Evolutionary conservation across 169 alveolate species (phyloP), one percentile per base, ranked within the genome.

Genomic region (Plasmodium inui): DNA sequence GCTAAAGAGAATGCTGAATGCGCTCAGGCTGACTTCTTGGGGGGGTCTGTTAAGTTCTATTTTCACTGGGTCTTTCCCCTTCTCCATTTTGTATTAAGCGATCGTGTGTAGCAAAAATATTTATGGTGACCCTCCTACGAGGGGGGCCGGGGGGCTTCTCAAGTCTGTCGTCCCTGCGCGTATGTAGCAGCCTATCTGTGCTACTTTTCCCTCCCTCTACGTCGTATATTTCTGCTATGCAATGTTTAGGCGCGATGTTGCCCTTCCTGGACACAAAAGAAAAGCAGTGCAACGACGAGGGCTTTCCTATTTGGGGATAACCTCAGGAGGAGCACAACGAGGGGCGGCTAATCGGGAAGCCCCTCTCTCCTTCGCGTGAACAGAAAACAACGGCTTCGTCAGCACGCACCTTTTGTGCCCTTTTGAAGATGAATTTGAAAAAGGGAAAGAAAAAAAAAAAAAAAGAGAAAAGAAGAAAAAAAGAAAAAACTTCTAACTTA

Each of bases 1-100:
- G 19, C 97, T 92, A 82, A 96, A 96, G 4, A 96, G 84, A 61
- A 96, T 92, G 53, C 97, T 96, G 30, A 95, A 96, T 1, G 96
- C 94, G 67, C 98, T 96, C 28, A 96, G 55, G 32, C 97, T 96
- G 32, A 96, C 94, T 95, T 96, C 88, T 57, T 57, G 80, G 26
- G 70, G 61, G 9, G 32, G 74, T 79, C 46, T 88, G 19, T 78
- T 78, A 14, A 88, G 73, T 37, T 88, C 94, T 72, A 57, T 26
- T 14, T 76, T 82, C 26, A 88, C n/a, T 9, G 57, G 8, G 19
- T 28, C 26, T 37, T 55, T 88, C n/a, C 39, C 34, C 28, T 78
- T 88, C 26, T 88, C 89, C 94, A 88, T 88, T 55, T 37, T 73
- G 0, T 9, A 3, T 6, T 3, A n/a, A 17, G 4, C 34, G 34